Evolutionary conservation across 495 filamentous ascomycete species (phyloP).

Genomic region (Penicillium steckii): DNA sequence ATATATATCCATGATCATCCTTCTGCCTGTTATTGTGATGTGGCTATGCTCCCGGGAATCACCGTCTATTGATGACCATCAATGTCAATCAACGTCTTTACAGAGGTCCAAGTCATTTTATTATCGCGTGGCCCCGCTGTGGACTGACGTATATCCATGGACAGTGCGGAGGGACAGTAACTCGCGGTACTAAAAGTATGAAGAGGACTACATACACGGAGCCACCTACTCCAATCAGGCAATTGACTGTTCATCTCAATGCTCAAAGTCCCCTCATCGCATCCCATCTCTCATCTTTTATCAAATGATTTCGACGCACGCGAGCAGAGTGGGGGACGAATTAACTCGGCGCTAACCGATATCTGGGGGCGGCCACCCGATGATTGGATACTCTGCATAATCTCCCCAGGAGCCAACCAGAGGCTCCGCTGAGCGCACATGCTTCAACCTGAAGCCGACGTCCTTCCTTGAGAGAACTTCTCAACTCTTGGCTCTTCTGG

Average conservation of each 20-base stretch:
- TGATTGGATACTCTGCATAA: not conserved
- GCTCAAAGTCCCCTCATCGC: too few species aligned
- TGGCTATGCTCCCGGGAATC: not conserved
- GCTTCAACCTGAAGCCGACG: not conserved
- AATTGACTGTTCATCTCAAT: too few species aligned
- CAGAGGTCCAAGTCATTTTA: not conserved
- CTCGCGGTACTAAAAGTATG: too few species aligned
- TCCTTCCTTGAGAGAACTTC: not conserved
- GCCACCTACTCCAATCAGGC: too few species aligned
- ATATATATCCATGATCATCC: not conserved
- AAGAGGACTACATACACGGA: too few species aligned
- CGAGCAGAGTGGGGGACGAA: not conserved
- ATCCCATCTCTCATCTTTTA: not conserved
- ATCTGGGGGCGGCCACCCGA: not conserved
- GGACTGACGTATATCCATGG: too few species aligned
- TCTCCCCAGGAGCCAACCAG: conserved; percentile 6
- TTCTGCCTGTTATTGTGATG: not conserved
- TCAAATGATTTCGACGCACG: not conserved
- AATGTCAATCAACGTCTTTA: not conserved
- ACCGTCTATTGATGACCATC: not conserved
- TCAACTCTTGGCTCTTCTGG: not conserved
- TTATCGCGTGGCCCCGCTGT: not conserved
- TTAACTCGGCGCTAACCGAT: conserved; percentile 8
- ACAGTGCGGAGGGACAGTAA: too few species aligned
- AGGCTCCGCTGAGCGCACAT: conserved; percentile 6